Evolutionary conservation across 164 flowering plant species (phyloP).

Genomic region (Piper betle): DNA sequence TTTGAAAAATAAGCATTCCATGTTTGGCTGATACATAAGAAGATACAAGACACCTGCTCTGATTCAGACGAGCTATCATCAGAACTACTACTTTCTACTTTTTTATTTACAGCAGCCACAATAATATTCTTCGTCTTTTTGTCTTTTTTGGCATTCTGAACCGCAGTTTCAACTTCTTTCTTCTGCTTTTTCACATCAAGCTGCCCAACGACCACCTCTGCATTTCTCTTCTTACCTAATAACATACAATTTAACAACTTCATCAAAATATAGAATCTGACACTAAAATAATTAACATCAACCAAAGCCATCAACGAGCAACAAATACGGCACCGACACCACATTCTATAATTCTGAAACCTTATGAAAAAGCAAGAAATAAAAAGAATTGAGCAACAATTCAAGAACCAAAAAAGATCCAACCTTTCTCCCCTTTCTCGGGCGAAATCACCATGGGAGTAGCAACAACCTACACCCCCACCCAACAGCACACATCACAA

Average conservation of each 20-base stretch:
- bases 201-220: slow-evolving; percentile 37
- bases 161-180: slow-evolving; percentile 16
- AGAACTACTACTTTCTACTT: slow-evolving; percentile 25
- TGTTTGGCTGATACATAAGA: background rate
- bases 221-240: slow-evolving; percentile 50
- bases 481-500: background rate
- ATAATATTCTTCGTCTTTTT: slow-evolving; percentile 8
- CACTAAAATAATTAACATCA: too few relatives aligned
- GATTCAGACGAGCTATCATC: slow-evolving; percentile 36
- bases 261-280: background rate
- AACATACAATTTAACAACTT: background rate
- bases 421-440: slow-evolving; percentile 2
- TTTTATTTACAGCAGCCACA: slow-evolving; percentile 17
- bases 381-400: background rate
- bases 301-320: background rate
- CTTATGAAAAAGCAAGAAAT: too few relatives aligned
- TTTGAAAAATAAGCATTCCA: background rate
- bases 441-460: slow-evolving; percentile 8
- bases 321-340: background rate
- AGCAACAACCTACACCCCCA: slow-evolving; percentile 6
- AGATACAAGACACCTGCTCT: slow-evolving; percentile 16
- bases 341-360: background rate
- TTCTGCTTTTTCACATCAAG: slow-evolving; percentile 48
- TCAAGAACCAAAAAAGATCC: background rate
- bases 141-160: slow-evolving; percentile 20